These are phyloP conservation scores for Candida methanosorbosa DNA, from an alignment of 805 yeast species.

Conservation along the genomic window DNA sequence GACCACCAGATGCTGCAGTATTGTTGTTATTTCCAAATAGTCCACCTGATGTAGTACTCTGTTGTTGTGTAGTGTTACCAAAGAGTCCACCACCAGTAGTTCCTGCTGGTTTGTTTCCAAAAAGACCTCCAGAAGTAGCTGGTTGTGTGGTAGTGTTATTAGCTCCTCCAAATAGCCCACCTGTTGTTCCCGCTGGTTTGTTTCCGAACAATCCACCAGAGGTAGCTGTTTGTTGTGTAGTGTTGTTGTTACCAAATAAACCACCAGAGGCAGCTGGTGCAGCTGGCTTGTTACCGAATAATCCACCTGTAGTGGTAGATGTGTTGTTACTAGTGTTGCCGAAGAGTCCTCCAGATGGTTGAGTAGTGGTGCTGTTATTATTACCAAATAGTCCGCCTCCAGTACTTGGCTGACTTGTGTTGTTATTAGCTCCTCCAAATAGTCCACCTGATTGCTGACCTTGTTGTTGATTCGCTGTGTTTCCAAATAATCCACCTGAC, in stretches of 20 bases:
- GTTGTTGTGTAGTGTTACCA: constrained; percentile 8
- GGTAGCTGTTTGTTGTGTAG: constrained; percentile 11
- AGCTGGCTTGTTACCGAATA: constrained; percentile 25
- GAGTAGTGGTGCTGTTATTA: constrained; percentile 5
- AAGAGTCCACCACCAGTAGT: constrained; percentile 9
- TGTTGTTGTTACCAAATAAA: constrained; percentile 20
- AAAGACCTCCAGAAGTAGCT: constrained; percentile 13
- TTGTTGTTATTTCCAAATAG: constrained; percentile 12
- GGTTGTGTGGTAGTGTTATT: not conserved
- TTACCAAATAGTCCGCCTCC: constrained; percentile 10
- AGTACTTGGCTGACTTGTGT: not conserved
- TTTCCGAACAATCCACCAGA: constrained; percentile 29
- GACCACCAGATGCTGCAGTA: constrained; percentile 19
- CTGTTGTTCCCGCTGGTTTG: constrained; percentile 4
- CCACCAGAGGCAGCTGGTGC: constrained; percentile 19
- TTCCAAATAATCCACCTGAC: constrained; percentile 20
- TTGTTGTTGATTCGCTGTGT: too few relatives aligned
- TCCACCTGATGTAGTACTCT: constrained; percentile 13
- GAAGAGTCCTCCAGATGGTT: constrained; percentile 20
- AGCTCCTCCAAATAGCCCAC: constrained; percentile 7
- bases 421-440: constrained; percentile 15
- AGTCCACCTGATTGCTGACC: constrained; percentile 17
- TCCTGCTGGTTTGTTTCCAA: constrained; percentile 8
- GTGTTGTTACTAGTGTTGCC: constrained; percentile 5
- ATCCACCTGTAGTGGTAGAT: constrained; percentile 21